These are phyloP conservation scores for Ceratocystis diversiconidia DNA, from an alignment of 2,329 filamentous ascomycete genomes.

Conservation along the genomic window DNA sequence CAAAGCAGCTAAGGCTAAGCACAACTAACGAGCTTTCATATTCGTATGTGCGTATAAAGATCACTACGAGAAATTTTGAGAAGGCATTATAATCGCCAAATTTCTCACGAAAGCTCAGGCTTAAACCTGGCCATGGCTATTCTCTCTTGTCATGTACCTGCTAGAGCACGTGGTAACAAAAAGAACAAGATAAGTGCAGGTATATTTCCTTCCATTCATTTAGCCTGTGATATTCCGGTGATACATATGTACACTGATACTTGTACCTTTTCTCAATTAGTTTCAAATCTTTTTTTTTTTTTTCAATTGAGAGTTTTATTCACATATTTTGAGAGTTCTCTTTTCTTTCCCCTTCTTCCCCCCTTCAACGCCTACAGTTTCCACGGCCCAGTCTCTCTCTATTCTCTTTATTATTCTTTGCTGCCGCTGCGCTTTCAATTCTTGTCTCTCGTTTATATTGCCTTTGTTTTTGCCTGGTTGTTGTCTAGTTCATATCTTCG, in stretches of 20 bases:
- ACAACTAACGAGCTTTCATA: no score
- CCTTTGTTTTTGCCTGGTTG: background rate
- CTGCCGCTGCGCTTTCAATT: background rate
- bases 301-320: background rate
- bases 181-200: background rate
- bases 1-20: background rate
- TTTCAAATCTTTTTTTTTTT: background rate
- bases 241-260: background rate
- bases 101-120: background rate
- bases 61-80: no score
- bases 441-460: conserved; percentile 5
- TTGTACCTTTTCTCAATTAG: background rate
- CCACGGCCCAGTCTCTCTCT: background rate
- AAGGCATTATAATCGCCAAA: no score
- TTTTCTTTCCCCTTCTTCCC: background rate
- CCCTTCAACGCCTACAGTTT: background rate
- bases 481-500: background rate
- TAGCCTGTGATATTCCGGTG: conserved; percentile 5
- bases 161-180: no score
- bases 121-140: no score
- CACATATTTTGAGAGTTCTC: background rate
- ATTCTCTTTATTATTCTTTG: background rate
- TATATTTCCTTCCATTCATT: background rate
- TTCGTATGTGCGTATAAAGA: no score
- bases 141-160: no score